A percentile compares a stretch with the other conserved stretches of the same genome.
These are phyloP conservation scores for Gossypium turneri DNA, from an alignment of 345 rosid genomes.

Conservation along the genomic window DNA sequence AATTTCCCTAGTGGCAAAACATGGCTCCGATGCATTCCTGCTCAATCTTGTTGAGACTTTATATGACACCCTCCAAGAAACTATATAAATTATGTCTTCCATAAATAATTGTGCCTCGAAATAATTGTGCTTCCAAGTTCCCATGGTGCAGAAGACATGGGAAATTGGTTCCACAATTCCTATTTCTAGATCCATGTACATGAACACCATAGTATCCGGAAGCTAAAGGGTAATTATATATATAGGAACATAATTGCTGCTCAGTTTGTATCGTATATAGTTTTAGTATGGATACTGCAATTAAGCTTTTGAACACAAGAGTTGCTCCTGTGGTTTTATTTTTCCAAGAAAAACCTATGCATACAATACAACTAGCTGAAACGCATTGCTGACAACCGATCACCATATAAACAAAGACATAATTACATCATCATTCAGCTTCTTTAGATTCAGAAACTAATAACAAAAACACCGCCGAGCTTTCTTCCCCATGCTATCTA, in stretches of 20 bases:
- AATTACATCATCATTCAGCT: neutral
- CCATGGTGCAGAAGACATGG: neutral
- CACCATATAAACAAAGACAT: neutral
- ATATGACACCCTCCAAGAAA: slow-evolving; percentile 30
- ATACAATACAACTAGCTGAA: neutral
- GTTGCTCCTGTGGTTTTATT: neutral
- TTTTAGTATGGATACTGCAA: neutral
- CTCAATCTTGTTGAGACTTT: slow-evolving; percentile 60
- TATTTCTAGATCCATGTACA: neutral
- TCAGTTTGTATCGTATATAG: no score
- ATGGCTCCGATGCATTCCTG: slow-evolving; percentile 74
- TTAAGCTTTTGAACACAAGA: neutral
- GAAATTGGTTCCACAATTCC: neutral
- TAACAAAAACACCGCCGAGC: neutral
- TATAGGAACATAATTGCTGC: neutral
- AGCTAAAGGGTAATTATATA: neutral
- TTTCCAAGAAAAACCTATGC: no score
- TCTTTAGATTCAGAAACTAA: neutral
- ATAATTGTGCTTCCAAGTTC: neutral
- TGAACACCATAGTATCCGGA: neutral
- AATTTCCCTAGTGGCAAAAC: slow-evolving; percentile 61
- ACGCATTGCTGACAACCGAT: neutral
- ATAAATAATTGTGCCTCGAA: neutral
- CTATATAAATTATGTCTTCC: neutral
- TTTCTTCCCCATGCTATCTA: neutral